Base-by-base conservation (phyloP, 2,329 filamentous ascomycete species). In the Ustulina deusta region DNA sequence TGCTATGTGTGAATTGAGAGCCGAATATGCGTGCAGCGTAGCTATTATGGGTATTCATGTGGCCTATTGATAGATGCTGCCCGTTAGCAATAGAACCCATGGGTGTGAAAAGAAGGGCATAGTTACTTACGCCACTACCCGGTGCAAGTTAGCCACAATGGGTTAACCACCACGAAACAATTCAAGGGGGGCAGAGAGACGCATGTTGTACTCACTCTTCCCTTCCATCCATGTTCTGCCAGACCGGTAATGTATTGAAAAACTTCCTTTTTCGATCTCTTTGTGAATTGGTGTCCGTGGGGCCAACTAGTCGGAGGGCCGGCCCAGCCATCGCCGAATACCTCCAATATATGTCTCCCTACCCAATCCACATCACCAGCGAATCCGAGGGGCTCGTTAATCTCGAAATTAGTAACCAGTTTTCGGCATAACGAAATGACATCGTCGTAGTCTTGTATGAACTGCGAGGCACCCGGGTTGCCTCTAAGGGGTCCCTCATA, bases 131-230 rank as follows among this genome's bases (percentile, higher is more conserved):
- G 64, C 34, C 34, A 58, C 58, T 66, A 51, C 2, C 17, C 15
- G 36, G 25, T 55, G 32, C 38, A 52, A 22, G 40, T 42, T 22
- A 29, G 29, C 17, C 61, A 61, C 22, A 20, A 11, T 10, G 3
- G n/a, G 36, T 66, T 36, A 51, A 61, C 7, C 13, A 48, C 9
- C 17, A 20, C 9, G 25, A 36, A 9, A 32, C 5, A 49, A 38
- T 48, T 15, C 6, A 1, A 4, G 20, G 20, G 22, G n/a, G 38
- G 32, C 20, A 27, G 9, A 44, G 36, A 25, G 2, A 17, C 20
- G 1, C 20, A 25, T 17, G 29, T 13, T 46, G 25, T n/a, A 68
- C 61, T 65, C 46, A 68, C 66, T 17, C 61, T 61, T 6, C 15
- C 5, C 34, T 11, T 15, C 55, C 32, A 60, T 1, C 61, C 56